A percentile compares a stretch with the other conserved stretches of the same genome.
Evolutionary conservation across 2,329 filamentous ascomycete genomes (phyloP).

Genomic region (Macrophomina pseudophaseolina): DNA sequence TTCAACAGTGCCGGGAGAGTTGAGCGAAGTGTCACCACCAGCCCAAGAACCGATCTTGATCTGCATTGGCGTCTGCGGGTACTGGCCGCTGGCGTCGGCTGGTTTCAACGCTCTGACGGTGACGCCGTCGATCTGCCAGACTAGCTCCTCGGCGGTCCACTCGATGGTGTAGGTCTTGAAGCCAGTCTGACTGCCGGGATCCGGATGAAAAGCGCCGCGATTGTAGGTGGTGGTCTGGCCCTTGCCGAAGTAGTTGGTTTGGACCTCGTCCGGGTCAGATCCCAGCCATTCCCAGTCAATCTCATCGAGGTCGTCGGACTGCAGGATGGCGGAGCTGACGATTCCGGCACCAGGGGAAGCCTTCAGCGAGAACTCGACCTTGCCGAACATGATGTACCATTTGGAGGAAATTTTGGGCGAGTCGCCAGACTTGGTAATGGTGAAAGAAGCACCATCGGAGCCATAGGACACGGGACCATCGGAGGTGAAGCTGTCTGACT

Average conservation of each 20-base stretch:
- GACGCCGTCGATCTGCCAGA: constrained; percentile 82
- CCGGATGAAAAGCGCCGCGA: constrained; percentile 78
- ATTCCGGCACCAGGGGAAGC: constrained; percentile 88
- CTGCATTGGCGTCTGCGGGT: constrained; percentile 95
- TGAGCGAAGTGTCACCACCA: constrained; percentile 86
- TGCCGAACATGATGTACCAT: constrained; percentile 99
- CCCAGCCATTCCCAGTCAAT: constrained; percentile 98
- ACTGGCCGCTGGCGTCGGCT: constrained; percentile 74
- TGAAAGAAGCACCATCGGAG: constrained; percentile 79
- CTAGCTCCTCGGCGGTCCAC: constrained; percentile 84
- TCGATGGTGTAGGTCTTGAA: constrained; percentile 91
- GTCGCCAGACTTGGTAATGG: constrained; percentile 77
- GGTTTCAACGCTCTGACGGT: constrained; percentile 77
- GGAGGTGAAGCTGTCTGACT: constrained; percentile 77
- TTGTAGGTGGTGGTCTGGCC: constrained; percentile 85
- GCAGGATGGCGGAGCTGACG: constrained; percentile 87
- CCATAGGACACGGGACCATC: constrained; percentile 75
- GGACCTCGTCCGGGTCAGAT: constrained; percentile 75
- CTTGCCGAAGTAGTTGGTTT: constrained; percentile 97
- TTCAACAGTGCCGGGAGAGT: constrained; percentile 78
- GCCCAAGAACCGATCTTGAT: constrained; percentile 92
- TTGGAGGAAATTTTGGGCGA: constrained; percentile 84
- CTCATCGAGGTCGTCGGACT: constrained; percentile 92
- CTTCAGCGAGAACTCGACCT: constrained; percentile 83
- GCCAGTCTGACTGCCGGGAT: constrained; percentile 69